These are phyloP conservation scores for Penicillium subrubescens DNA, from an alignment of 495 filamentous ascomycete species.

Conservation along the genomic window DNA sequence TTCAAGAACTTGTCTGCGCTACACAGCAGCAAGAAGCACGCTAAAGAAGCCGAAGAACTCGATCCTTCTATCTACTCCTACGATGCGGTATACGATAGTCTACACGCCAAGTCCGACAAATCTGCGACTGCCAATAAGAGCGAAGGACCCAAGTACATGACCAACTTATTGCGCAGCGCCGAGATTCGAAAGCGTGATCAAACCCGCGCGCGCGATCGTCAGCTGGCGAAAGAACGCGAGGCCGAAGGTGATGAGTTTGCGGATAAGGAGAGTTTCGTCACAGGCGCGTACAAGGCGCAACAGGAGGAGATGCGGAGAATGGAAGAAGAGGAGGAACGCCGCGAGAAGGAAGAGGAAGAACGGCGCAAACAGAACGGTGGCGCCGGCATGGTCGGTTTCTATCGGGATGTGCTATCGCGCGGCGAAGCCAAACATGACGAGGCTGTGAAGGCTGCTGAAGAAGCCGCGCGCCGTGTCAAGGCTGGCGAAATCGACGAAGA, in stretches of 20 bases:
- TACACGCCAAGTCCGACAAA: slow-evolving; percentile 46
- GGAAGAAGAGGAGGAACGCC: slow-evolving; percentile 76
- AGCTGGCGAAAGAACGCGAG: slow-evolving; percentile 84
- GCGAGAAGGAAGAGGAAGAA: slow-evolving; percentile 70
- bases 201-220: slow-evolving; percentile 82
- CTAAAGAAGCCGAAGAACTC: slow-evolving; percentile 47
- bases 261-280: slow-evolving; percentile 97
- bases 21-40: slow-evolving; percentile 50
- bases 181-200: slow-evolving; percentile 88
- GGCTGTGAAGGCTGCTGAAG: slow-evolving; percentile 66
- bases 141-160: slow-evolving; percentile 77
- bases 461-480: slow-evolving; percentile 58
- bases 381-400: slow-evolving; percentile 83
- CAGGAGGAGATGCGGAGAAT: slow-evolving; percentile 78
- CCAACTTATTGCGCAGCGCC: slow-evolving; percentile 73
- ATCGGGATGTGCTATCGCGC: slow-evolving; percentile 76
- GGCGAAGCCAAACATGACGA: slow-evolving; percentile 76
- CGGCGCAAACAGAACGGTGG: slow-evolving; percentile 60
- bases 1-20: slow-evolving; percentile 54
- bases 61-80: slow-evolving; percentile 61
- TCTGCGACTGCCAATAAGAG: slow-evolving; percentile 24
- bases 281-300: slow-evolving; percentile 90
- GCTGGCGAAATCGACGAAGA: slow-evolving; percentile 37
- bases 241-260: slow-evolving; percentile 92
- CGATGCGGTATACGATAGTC: slow-evolving; percentile 55